Base-by-base conservation (phyloP, 768 basidiomycete species). In the Tulasnella calospora region DNA sequence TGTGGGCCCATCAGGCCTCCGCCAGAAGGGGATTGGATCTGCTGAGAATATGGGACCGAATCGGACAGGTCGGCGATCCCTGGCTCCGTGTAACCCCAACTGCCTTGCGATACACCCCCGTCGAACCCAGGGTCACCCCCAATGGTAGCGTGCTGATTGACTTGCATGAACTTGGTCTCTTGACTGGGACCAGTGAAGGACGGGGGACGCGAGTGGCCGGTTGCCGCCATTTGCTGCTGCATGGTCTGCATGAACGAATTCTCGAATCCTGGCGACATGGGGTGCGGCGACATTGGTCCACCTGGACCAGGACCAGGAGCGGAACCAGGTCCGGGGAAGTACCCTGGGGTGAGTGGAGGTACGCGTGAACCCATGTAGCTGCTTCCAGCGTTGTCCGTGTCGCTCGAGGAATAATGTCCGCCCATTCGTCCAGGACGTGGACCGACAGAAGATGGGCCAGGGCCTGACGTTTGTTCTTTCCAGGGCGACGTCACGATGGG, bases 141-240 rank as follows among this genome's bases (percentile, higher is more conserved):
- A 10, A 67, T 67, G 27, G 61, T 27, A 13, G 61, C 12, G 61
- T 67, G 61, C 61, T 30, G 27, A 33, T 7, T 13, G 10, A 67
- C 61, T 67, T 67, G 61, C n/a, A 67, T 67, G 61, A 67, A 67
- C 61, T 67, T 67, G 61, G 61, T 67, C 30, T 67, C 61, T 13
- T 27, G 61, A 30, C 61, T 27, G 27, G 17, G 5, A 27, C 61
- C 33, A 33, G 4, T 33, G 61, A 30, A 67, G 27, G 61, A 67
- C 33, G 21, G 61, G 4, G 61, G 21, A 12, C 61, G 61, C 2
- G 61, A 67, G n/a, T 67, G 61, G 61, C 13, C n/a, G 7, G 30
- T 10, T 8, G 41, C 27, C 30, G 61, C 2, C 61, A 67, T 3
- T 33, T 67, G 61, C 61, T 67, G 61, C 27, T 67, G 61, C 61